Evolutionary conservation across 495 filamentous ascomycete species (phyloP), one percentile per base, ranked within the genome.

Genomic region (Parathielavia hyrcaniae): DNA sequence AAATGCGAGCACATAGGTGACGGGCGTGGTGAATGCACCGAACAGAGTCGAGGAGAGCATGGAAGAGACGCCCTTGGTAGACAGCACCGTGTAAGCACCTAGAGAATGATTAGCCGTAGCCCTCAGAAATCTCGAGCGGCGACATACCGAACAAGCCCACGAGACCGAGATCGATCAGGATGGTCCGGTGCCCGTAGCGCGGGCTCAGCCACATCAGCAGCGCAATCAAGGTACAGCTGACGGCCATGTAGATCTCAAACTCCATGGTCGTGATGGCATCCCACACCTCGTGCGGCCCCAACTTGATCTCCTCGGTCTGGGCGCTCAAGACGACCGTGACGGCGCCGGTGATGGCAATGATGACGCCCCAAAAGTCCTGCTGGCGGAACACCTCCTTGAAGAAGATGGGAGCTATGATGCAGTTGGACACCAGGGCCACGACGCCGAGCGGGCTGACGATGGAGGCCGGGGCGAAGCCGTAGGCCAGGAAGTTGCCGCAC

Each of bases 371-470:
- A 32, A 89, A 82, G 69, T 98, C 93, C n/a, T 88, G 85, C 57
- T 73, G 75, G 23, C 93, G 85, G 63, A 97, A 95, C 46, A 77
- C 74, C 70, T 98, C 93, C 62, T 95, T 92, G 61, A 98, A 82
- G 74, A 98, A 79, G 64, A 91, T 83, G 30, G 93, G 93, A 9
- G 93, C 93, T 69, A 98, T 95, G 48, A 97, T 80, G 67, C 93
- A 97, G 70, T 98, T 98, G 47, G 91, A 95, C 23, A 98, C 84
- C 57, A 98, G 73, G 4, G 93, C 93, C 0, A 97, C 93, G 20
- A 98, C 93, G 11, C 93, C 93, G 14, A 98, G 76, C 1, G 93
- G 93, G 16, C 89, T 93, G n/a, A 98, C 93, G 59, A 98, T 96
- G 13, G 92, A 97, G 4, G 93, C 93, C 17, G 93, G 91, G n/a